Percentiles rank a stretch among this genome's conserved stretches.
phyloP scores from a whole-genome alignment of 2,329 filamentous ascomycete species.

The Stagonosporopsis chrysanthemi region DNA sequence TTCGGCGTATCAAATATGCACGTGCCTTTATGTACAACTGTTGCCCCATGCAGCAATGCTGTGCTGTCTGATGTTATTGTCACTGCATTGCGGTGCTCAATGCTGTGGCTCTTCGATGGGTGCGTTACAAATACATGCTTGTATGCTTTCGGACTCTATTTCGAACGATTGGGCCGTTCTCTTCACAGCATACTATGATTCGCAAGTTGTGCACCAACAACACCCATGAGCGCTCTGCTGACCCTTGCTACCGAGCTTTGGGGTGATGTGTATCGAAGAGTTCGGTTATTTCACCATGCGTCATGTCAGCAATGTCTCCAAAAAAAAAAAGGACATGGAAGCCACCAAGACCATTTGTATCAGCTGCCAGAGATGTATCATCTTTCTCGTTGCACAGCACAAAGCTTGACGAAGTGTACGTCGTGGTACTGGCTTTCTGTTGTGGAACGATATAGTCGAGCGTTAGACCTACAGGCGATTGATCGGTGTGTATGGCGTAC shows the following conservation, averaged over 20 bases:
- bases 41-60: neutral
- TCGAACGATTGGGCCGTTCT: neutral
- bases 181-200: neutral
- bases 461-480: too few species aligned
- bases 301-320: neutral
- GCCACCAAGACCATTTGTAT: neutral
- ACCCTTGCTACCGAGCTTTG: neutral
- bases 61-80: neutral
- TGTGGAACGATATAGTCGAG: neutral
- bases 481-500: slow-evolving; percentile 9
- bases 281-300: neutral
- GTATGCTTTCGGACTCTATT: neutral
- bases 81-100: neutral
- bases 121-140: slow-evolving; percentile 3
- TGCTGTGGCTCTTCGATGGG: neutral
- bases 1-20: neutral
- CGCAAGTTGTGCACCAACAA: neutral
- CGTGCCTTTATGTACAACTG: neutral
- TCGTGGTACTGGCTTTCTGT: neutral
- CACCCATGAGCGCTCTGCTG: neutral
- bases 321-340: neutral
- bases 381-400: neutral
- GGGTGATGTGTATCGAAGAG: neutral
- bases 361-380: neutral
- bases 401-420: neutral